Percentiles rank a stretch among this genome's conserved stretches.
phyloP scores from a whole-genome alignment of 164 flowering plant species.

The Litsea cubeba region DNA sequence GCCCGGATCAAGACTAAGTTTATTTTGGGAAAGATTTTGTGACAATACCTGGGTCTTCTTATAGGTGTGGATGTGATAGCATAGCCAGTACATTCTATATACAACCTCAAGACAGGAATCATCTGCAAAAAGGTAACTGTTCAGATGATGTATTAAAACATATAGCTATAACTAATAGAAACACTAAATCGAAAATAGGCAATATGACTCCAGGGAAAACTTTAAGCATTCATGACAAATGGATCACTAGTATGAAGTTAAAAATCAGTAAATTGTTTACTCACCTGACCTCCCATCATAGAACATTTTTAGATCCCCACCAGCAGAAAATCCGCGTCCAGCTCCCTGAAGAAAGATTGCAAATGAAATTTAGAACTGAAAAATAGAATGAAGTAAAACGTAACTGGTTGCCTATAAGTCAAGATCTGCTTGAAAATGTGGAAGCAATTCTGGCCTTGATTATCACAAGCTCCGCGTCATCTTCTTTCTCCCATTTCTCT shows the following conservation, averaged over 20 bases:
- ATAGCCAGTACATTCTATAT: constrained; percentile 95
- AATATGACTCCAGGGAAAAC: no score
- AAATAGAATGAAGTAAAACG: not conserved
- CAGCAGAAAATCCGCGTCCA: constrained; percentile 97
- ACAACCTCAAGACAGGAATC: constrained; percentile 91
- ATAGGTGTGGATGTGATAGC: constrained; percentile 82
- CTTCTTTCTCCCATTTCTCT: constrained; percentile 94
- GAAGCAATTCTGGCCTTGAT: constrained; percentile 51
- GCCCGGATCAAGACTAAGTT: no score
- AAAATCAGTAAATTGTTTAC: not conserved
- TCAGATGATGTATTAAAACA: not conserved
- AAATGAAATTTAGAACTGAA: not conserved
- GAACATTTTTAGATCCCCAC: constrained; percentile 90
- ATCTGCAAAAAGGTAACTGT: constrained; percentile 38
- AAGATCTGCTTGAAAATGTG: not conserved
- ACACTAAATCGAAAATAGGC: no score
- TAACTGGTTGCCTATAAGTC: not conserved
- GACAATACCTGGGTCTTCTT: constrained; percentile 70
- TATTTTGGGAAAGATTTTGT: not conserved
- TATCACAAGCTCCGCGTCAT: constrained; percentile 57
- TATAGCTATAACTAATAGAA: not conserved
- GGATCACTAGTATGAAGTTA: not conserved
- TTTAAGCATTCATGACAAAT: no score
- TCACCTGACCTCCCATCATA: constrained; percentile 73
- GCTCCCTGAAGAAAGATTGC: constrained; percentile 51